phyloP scores from a whole-genome alignment of 495 filamentous ascomycete species.

The Lasiosphaeria ovina region DNA sequence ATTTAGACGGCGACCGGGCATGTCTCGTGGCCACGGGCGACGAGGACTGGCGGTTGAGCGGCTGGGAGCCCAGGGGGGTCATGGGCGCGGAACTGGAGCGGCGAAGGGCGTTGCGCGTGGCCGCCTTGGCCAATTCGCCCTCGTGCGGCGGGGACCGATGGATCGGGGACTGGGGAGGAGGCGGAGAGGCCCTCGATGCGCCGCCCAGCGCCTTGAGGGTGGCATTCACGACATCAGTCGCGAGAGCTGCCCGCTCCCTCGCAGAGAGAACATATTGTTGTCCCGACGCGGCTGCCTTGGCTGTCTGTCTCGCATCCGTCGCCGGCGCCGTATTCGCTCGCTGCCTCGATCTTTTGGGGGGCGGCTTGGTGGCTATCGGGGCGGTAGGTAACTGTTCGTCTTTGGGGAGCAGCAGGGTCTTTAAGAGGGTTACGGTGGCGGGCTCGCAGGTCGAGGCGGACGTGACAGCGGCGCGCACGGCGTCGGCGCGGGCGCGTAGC shows the following conservation, averaged over 20 bases:
- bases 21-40: slow-evolving; percentile 40
- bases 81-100: slow-evolving; percentile 48
- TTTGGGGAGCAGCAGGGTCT: slow-evolving; percentile 45
- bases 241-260: slow-evolving; percentile 66
- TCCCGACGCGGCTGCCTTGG: slow-evolving; percentile 10
- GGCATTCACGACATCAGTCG: slow-evolving; percentile 78
- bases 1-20: slow-evolving; percentile 26
- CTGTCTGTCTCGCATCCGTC: slow-evolving; percentile 17
- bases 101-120: slow-evolving; percentile 36
- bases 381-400: slow-evolving; percentile 26
- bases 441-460: slow-evolving; percentile 55
- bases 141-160: slow-evolving; percentile 27
- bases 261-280: slow-evolving; percentile 43
- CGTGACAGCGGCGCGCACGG: slow-evolving; percentile 50
- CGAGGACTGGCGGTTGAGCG: slow-evolving; percentile 52
- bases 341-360: slow-evolving; percentile 29
- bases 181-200: slow-evolving; percentile 55
- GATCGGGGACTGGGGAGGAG: slow-evolving; percentile 23
- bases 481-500: slow-evolving; percentile 40
- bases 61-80: slow-evolving; percentile 51
- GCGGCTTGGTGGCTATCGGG: slow-evolving; percentile 19
- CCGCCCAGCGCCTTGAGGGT: slow-evolving; percentile 72
- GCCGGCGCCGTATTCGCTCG: slow-evolving; percentile 24
- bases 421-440: slow-evolving; percentile 46
- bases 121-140: slow-evolving; percentile 35